Evolutionary conservation across 305 asterid species (phyloP), one percentile per base, ranked within the genome.

Genomic region (Solanum hybrid): DNA sequence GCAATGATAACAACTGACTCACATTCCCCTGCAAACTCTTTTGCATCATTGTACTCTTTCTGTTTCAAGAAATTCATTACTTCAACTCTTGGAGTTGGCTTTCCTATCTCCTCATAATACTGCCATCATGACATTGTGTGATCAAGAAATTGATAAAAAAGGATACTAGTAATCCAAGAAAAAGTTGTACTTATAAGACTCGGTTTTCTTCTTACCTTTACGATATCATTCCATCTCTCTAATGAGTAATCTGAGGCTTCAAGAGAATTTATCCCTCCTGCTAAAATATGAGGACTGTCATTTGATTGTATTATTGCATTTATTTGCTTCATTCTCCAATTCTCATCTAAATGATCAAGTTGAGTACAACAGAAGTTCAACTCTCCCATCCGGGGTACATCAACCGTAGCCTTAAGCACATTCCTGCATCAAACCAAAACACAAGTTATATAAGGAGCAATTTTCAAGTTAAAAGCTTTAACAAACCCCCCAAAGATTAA

Each of bases 211-310:
- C 80, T 11, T 92, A 96, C 99, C 99, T 96, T 97, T 0, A 96
- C 96, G n/a, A 96, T 96, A 88, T 94, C 87, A 37, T 92, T 93
- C 99, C 99, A 97, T 87, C 99, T 95, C 87, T 96, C 96, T 29
- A 76, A 42, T 11, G 99, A 95, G 92, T 97, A 97, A 92, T 97
- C 99, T 42, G 98, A 95, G 39, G 95, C 93, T 86, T 96, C 98
- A 6, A 96, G 99, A 57, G 99, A 95, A 92, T 96, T 97, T 78
- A 97, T 92, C 2, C 99, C 99, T 61, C 99, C 99, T 7, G 98
- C 98, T 89, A 97, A 82, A 46, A 97, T 91, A 81, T 96, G 96
- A 34, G 97, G 98, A 34, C 90, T 94, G 80, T 92, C 95, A 81
- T 93, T 94, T 22, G 97, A 92, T 73, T 94, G 94, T 4, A 96